phyloP scores from a whole-genome alignment of 1,284 basidiomycete genomes.

The Papiliotrema nemorosa region DNA sequence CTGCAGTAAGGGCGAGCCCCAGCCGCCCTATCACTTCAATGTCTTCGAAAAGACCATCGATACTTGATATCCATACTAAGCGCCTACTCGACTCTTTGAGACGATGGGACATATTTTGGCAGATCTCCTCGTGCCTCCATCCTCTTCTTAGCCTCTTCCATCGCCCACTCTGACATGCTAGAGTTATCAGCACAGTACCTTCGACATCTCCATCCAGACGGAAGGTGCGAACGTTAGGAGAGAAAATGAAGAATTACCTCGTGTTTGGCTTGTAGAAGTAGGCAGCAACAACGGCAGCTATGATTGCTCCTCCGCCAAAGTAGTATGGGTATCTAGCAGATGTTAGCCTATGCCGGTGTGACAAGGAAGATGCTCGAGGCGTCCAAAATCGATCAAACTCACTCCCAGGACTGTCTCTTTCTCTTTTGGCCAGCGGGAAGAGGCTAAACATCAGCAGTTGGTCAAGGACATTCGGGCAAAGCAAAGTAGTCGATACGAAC shows the following conservation, averaged over 20 bases:
- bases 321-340: conserved; percentile 63
- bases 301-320: conserved; percentile 82
- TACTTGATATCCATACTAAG: no score
- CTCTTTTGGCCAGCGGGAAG: conserved; percentile 28
- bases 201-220: background rate
- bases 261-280: conserved; percentile 95
- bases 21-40: background rate
- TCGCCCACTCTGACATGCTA: conserved; percentile 85
- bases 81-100: conserved; percentile 2
- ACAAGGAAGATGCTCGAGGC: background rate
- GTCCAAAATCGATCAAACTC: no score
- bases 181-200: background rate
- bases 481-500: conserved; percentile 51
- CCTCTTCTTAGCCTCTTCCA: conserved; percentile 77
- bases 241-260: conserved; percentile 59
- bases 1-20: no score
- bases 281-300: conserved; percentile 71
- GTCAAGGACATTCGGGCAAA: background rate
- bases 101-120: conserved; percentile 65
- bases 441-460: background rate
- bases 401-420: conserved; percentile 42
- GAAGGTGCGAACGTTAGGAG: background rate
- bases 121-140: conserved; percentile 86
- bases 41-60: background rate
- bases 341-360: background rate